Base-by-base conservation (phyloP, 2,329 filamentous ascomycete species). In the Ophiostoma tasmaniense region DNA sequence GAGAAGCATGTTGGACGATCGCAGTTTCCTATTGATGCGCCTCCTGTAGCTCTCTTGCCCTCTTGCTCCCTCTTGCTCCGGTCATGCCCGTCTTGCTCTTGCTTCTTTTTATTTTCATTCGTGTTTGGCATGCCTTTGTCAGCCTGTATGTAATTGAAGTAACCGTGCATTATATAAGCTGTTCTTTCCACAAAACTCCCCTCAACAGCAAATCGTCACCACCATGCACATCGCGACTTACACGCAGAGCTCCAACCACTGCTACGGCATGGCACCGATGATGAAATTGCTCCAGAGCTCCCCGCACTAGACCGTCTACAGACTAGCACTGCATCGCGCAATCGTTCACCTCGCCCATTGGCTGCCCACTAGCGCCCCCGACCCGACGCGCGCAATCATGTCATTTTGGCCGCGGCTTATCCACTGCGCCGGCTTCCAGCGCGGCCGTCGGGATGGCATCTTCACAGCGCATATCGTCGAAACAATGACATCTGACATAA, bases 301-400 rank as follows among this genome's bases (percentile, higher is more conserved):
- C 70, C 70, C 70, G 71, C 71, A 67, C 72, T 73, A 73, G 55
- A 10, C 68, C 50, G n/a, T 6, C 39, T 67, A 4, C 2, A 66
- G 70, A 10, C 45, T 73, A 72, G 72, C n/a, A 37, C 55, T 0
- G n/a, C 65, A 73, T 73, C 71, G 72, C 72, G 72, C 72, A 72
- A 73, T 73, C 70, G 30, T 20, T 17, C 11, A 10, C n/a, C 7
- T 5, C n/a, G 7, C 4, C 64, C 61, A 73, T 73, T 73, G 71
- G 72, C 67, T 30, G 59, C 33, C 25, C 8, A 14, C 7, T 14
- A 17, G 3, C 10, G 42, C 20, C 10, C 28, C 20, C 10, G 45
- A 52, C 6, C 67, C 64, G 66, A 25, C 42, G 66, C 42, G 64
- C 66, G 55, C 64, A 66, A 73, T 72, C 70, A 72, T 72, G 71